A percentile compares a stretch with the other conserved stretches of the same genome.
phyloP scores from a whole-genome alignment of 2,329 filamentous ascomycete genomes.

The Byssothecium circinans region DNA sequence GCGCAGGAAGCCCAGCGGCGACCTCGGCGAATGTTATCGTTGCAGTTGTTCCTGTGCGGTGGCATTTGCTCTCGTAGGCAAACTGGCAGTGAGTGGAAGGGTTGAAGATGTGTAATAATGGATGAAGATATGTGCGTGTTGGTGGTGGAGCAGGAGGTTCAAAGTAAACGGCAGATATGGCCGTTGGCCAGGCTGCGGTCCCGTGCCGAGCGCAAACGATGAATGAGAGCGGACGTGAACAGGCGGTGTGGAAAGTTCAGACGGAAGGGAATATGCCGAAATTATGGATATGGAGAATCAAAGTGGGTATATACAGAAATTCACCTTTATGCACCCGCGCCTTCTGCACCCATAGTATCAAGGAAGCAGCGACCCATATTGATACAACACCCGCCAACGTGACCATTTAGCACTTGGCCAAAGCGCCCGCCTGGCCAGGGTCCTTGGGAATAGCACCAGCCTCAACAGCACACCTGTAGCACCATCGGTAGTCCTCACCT shows the following conservation, averaged over 20 bases:
- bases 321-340: background rate
- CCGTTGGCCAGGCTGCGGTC: too few relatives aligned
- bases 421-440: slow-evolving; percentile 8
- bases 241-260: background rate
- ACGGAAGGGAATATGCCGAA: background rate
- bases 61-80: background rate
- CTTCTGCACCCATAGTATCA: background rate
- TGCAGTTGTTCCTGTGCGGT: background rate
- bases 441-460: slow-evolving; percentile 24
- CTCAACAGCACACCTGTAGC: slow-evolving; percentile 47
- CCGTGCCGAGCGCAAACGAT: background rate
- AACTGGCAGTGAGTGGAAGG: background rate
- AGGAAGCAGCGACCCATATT: background rate
- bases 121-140: too few relatives aligned
- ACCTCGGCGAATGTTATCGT: background rate
- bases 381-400: background rate
- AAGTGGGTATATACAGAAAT: background rate
- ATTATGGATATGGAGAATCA: background rate
- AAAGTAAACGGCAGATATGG: too few relatives aligned
- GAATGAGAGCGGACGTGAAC: background rate
- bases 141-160: too few relatives aligned
- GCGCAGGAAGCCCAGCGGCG: background rate
- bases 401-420: slow-evolving; percentile 14
- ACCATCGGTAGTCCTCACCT: slow-evolving; percentile 53
- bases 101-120: background rate